These are phyloP conservation scores for Claviceps digitariae DNA, from an alignment of 2,329 filamentous ascomycete genomes.

Conservation along the genomic window DNA sequence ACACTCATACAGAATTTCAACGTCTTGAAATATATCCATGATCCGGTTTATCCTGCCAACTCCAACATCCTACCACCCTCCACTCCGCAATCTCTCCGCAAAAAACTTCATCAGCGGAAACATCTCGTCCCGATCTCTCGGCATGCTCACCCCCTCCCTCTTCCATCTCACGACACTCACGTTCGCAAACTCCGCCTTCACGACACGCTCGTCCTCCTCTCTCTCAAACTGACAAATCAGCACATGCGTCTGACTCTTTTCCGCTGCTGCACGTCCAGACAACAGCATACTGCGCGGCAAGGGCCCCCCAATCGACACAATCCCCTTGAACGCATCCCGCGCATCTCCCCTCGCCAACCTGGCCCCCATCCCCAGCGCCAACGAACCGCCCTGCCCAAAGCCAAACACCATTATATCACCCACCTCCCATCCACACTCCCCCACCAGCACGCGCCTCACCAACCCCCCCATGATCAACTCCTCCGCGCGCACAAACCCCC, in stretches of 20 bases:
- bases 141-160: constrained; percentile 66
- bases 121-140: constrained; percentile 72
- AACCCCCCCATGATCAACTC: constrained; percentile 34
- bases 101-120: constrained; percentile 80
- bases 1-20: no score
- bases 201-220: constrained; percentile 45
- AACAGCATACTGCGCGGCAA: constrained; percentile 39
- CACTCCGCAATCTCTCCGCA: constrained; percentile 42
- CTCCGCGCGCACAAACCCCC: constrained; percentile 41
- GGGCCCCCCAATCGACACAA: constrained; percentile 48
- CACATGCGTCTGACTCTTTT: constrained; percentile 49
- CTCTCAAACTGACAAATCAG: constrained; percentile 49
- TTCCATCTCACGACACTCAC: constrained; percentile 58
- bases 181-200: constrained; percentile 53
- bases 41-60: no score
- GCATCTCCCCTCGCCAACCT: constrained; percentile 9
- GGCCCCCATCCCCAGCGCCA: constrained; percentile 43
- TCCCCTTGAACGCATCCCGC: constrained; percentile 33
- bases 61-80: no score
- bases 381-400: constrained; percentile 53
- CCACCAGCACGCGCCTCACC: constrained; percentile 36
- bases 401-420: constrained; percentile 51
- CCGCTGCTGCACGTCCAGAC: constrained; percentile 22
- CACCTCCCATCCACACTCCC: constrained; percentile 43
- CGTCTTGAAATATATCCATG: no score